These are phyloP conservation scores for Phytophthora podocarpi DNA, from an alignment of 352 stramenopile genomes.

Conservation along the genomic window DNA sequence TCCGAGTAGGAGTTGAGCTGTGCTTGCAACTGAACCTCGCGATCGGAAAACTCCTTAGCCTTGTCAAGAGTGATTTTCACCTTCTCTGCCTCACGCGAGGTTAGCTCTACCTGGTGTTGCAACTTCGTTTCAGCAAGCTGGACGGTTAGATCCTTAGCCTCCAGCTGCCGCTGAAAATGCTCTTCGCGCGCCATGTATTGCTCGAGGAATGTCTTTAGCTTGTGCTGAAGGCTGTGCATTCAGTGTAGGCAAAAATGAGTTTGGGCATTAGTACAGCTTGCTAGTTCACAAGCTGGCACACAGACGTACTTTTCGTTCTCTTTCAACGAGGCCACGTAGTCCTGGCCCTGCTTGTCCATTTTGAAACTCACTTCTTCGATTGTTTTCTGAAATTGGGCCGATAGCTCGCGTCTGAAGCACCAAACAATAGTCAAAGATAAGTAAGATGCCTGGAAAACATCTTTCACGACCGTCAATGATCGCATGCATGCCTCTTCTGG, in stretches of 20 bases:
- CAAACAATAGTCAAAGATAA: background rate
- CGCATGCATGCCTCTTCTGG: constrained; percentile 58
- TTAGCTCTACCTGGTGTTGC: constrained; percentile 80
- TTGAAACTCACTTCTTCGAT: constrained; percentile 90
- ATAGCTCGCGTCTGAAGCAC: constrained; percentile 64
- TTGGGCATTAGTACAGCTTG: background rate
- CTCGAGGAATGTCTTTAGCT: constrained; percentile 83
- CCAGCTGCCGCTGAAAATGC: constrained; percentile 82
- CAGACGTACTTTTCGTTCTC: constrained; percentile 80
- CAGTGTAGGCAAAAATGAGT: background rate
- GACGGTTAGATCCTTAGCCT: constrained; percentile 82
- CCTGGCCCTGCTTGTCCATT: constrained; percentile 86
- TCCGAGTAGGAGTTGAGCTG: constrained; percentile 86
- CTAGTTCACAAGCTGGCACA: background rate
- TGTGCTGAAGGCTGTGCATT: constrained; percentile 70
- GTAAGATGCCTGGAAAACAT: background rate
- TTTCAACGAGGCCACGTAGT: constrained; percentile 84
- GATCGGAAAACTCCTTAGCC: constrained; percentile 79
- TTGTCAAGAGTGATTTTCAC: constrained; percentile 84
- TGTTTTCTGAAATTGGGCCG: constrained; percentile 82
- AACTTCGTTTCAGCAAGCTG: constrained; percentile 85
- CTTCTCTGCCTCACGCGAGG: constrained; percentile 66
- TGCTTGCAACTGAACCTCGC: constrained; percentile 72
- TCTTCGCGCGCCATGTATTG: constrained; percentile 83
- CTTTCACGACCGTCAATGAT: background rate